These are phyloP conservation scores for Kazachstania kunashirensis DNA, from an alignment of 805 yeast genomes.

Conservation along the genomic window DNA sequence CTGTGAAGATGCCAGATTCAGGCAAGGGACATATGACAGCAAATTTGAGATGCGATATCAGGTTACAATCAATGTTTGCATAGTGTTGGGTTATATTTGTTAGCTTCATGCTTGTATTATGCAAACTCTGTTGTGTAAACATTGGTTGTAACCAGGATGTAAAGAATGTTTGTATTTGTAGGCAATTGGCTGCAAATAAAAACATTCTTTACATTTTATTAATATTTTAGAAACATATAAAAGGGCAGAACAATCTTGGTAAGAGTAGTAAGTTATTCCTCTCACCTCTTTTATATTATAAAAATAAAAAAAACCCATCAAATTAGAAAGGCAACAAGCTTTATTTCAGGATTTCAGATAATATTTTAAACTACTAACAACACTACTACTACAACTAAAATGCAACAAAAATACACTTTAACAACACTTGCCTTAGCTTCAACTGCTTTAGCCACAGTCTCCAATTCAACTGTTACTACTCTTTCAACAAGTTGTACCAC, in stretches of 20 bases:
- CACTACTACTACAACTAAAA: constrained; percentile 3
- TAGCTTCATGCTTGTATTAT: no score
- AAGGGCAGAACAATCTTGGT: neutral
- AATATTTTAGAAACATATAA: neutral
- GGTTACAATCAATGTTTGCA: no score
- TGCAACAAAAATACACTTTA: constrained; percentile 3
- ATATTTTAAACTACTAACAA: constrained; percentile 1
- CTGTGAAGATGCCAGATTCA: neutral
- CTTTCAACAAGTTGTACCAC: neutral
- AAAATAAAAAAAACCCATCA: neutral
- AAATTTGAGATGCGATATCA: no score
- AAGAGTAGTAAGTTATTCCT: neutral
- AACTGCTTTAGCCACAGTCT: constrained; percentile 2
- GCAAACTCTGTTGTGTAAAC: no score
- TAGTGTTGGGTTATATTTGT: no score
- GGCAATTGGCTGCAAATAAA: no score
- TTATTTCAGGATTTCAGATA: neutral
- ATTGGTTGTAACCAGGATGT: no score
- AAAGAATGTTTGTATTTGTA: no score
- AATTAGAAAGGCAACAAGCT: neutral
- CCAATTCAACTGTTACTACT: neutral
- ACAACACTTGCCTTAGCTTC: constrained; percentile 5
- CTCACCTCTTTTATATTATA: neutral
- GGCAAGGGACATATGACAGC: no score
- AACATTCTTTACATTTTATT: no score